Conservation (phyloP, 306 rosid species). For the Cucumis sativus region Cucumber_9930_V3 NC_026655.2:1265001-1265500, state of each 20-base stretch:
- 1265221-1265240: background rate
- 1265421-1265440: conserved; percentile 91
- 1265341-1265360: background rate
- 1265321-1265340: background rate
- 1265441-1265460: conserved; percentile 91
- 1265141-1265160: background rate
- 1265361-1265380: conserved; percentile 20
- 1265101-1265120: background rate
- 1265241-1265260: background rate
- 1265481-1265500: conserved; percentile 58
- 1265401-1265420: conserved; percentile 73
- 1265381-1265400: conserved; percentile 97
- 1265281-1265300: background rate
- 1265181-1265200: background rate
- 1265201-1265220: background rate
- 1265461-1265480: conserved; percentile 75
- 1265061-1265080: background rate
- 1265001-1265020: conserved; percentile 76
- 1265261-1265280: background rate
- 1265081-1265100: background rate
- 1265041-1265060: conserved; percentile 10
- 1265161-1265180: background rate
- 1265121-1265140: background rate
- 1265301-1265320: background rate
- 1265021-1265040: conserved; percentile 63